Conservation (phyloP, 1,139 yeast species). For the Pichia sp. region DNA sequence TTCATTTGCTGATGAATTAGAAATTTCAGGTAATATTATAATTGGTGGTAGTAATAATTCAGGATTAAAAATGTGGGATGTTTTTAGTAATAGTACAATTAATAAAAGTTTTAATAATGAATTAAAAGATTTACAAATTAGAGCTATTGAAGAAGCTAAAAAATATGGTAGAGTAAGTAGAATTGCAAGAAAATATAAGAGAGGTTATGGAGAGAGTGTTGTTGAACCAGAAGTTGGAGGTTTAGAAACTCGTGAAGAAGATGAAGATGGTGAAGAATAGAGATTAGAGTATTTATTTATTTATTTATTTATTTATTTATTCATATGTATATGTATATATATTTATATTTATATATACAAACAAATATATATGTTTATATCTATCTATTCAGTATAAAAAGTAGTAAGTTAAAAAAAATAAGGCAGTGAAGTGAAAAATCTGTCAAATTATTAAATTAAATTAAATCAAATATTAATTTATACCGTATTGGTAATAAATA, state of each 20-base stretch:
- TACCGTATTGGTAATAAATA: too few relatives aligned
- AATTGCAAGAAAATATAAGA: conserved; percentile 63
- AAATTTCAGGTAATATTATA: conserved; percentile 75
- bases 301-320: too few relatives aligned
- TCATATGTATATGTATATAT: too few relatives aligned
- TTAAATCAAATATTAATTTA: too few relatives aligned
- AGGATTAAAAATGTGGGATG: conserved; percentile 83
- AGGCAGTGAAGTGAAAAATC: too few relatives aligned
- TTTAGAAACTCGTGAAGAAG: conserved; percentile 54
- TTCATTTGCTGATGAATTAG: conserved; percentile 81
- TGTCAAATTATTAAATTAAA: too few relatives aligned
- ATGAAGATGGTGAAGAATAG: conserved; percentile 34
- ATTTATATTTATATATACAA: too few relatives aligned
- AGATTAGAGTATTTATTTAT: background rate
- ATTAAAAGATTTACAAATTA: conserved; percentile 44
- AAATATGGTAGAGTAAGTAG: conserved; percentile 57
- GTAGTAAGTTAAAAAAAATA: too few relatives aligned
- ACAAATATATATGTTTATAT: too few relatives aligned
- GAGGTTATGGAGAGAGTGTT: conserved; percentile 46
- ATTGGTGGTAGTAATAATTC: conserved; percentile 77
- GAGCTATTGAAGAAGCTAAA: conserved; percentile 54
- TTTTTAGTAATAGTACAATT: conserved; percentile 74
- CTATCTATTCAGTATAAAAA: too few relatives aligned
- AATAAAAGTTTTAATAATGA: conserved; percentile 61
- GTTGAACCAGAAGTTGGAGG: conserved; percentile 56